Base-by-base conservation (phyloP, 306 rosid genomes). In the Cucurbita pepo region DNA sequence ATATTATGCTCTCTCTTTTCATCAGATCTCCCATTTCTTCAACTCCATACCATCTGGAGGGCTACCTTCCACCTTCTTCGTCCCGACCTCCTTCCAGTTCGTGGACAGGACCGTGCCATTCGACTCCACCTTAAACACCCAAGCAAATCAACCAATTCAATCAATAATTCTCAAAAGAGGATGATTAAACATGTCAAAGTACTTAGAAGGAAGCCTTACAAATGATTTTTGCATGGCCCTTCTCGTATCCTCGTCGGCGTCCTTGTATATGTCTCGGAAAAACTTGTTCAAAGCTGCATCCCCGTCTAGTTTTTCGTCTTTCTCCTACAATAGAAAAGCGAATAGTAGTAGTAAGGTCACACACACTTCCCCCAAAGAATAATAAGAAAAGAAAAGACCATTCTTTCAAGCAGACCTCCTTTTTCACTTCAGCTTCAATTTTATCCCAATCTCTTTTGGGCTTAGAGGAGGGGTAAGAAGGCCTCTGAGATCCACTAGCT, bases 31-130 rank as follows among this genome's bases (percentile, higher is more conserved):
- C 97, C 97, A 94, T 76, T 89, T 91, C 84, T 81, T 94, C 88
- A 94, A 65, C 83, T 91, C 97, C 96, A 94, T 94, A 60, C 99
- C 99, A 77, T 94, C 96, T 14, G 97, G 99, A 48, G 99, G 91
- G 65, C 96, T 94, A 81, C 97, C 96, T 79, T 94, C 97, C 0
- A 94, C 97, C 85, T 87, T 89, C 89, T 89, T 94, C 45, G 79
- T 40, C 30, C 99, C 97, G 56, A 94, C 99, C 83, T 94, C 99
- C 64, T 89, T 94, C 99, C 99, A 94, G 78, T 94, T 94, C 41
- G 99, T 91, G 0, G 99, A 94, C 34, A 94, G 90, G 57, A 94
- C 97, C 0, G 97, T 94, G 61, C 97, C 99, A 47, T 91, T 91
- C 0, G 52, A 48, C 13, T 91, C 97, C 54, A 91, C 92, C 99